Base-by-base conservation (phyloP, 78 protist species). In the Dictyostelium purpureum region DNA sequence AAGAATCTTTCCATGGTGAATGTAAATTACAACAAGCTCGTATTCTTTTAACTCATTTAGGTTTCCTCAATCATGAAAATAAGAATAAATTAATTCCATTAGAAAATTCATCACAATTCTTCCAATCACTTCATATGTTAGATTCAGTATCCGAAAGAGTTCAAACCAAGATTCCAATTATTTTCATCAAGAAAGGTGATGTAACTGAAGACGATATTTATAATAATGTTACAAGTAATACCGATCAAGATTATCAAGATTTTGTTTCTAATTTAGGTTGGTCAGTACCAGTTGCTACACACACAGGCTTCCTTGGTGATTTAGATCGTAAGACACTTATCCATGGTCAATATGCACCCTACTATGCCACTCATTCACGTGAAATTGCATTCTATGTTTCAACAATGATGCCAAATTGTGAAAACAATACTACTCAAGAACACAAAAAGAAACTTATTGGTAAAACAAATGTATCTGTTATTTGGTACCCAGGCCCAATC, bases 21-120 rank as follows among this genome's bases (percentile, higher is more conserved):
- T 73, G 80, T 61, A 85, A 85, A 61, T 73, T 85, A 65, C 92
- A 85, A 73, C 77, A 71, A 21, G 49, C 80, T 31, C 45, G 92
- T 40, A 26, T 73, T 7, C 56, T 85, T 5, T 66, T 85, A 26
- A 35, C 82, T 11, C 69, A 70, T 6, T 54, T 85, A 3, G 92
- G 92, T 18, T 85, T 73, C 65, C 16, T 85, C 5, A 67, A 54
- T 24, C 45, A 51, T 4, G 74, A 85, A 16, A 67, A 42, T 26
- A 66, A 59, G 16, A 57, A 70, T 40, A 70, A 61, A 45, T 35
- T 85, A 2, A 24, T 47, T 14, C 92, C 77, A 37, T 57, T 85
- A 47, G 92, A 85, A 14, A 73, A 70, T 35, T 54, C 82, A 4
- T n/a, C n/a, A 11, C 40, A 66, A 43, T 85, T 85, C 65, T 73